Evolutionary conservation across 1,284 basidiomycete genomes (phyloP).

Genomic region (Violaceomyces palustris): DNA sequence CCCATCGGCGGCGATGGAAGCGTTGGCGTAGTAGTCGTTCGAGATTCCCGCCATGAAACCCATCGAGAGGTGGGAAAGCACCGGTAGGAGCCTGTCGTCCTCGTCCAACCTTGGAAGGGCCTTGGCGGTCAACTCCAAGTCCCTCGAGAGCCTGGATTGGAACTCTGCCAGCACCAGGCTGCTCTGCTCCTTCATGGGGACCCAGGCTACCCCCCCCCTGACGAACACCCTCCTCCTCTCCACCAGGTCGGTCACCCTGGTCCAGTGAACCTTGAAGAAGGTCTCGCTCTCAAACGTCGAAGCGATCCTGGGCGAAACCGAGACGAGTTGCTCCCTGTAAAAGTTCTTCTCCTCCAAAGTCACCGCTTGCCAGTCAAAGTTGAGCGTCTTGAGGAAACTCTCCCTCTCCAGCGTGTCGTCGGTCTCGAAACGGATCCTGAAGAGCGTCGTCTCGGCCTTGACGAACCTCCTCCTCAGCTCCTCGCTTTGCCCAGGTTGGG

Average conservation of each 20-base stretch:
- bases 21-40: conserved; percentile 65
- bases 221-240: conserved; percentile 78
- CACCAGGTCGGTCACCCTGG: conserved; percentile 85
- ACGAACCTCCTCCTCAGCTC: conserved; percentile 85
- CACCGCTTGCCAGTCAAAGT: conserved; percentile 75
- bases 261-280: conserved; percentile 79
- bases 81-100: conserved; percentile 83
- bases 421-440: conserved; percentile 74
- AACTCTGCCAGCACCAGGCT: conserved; percentile 88
- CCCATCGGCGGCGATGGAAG: conserved; percentile 56
- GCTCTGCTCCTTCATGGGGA: conserved; percentile 73
- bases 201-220: conserved; percentile 79
- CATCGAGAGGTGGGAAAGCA: conserved; percentile 86
- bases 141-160: conserved; percentile 67
- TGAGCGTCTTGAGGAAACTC: conserved; percentile 68
- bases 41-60: conserved; percentile 89
- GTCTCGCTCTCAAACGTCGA: conserved; percentile 57
- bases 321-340: conserved; percentile 59
- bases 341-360: conserved; percentile 61
- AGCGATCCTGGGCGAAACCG: conserved; percentile 38
- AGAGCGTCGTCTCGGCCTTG: conserved; percentile 80
- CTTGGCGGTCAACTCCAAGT: conserved; percentile 84
- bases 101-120: conserved; percentile 90
- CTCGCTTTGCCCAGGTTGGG: too few relatives aligned
- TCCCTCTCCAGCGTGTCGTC: conserved; percentile 65